These are phyloP conservation scores for Nigrospora sphaerica DNA, from an alignment of 2,329 filamentous ascomycete species.

Conservation along the genomic window DNA sequence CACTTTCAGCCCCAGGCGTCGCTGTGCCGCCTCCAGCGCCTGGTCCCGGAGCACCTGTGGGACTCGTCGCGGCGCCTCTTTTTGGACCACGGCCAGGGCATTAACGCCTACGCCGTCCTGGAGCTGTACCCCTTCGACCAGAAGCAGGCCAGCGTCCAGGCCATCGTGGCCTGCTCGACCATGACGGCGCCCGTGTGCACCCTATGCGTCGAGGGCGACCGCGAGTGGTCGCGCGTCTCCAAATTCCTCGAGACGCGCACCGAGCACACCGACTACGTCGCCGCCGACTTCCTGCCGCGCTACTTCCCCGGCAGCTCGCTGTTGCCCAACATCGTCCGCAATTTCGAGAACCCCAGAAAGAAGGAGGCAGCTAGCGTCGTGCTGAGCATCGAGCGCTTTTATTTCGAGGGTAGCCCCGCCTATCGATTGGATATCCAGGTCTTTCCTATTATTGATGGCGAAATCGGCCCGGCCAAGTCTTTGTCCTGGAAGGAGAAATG, in stretches of 20 bases:
- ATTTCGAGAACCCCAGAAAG: too few species aligned
- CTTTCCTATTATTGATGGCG: too few species aligned
- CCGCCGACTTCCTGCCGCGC: not conserved
- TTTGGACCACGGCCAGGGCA: not conserved
- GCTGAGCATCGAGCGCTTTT: too few species aligned
- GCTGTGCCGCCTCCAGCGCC: not conserved
- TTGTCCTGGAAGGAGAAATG: too few species aligned
- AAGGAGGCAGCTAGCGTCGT: too few species aligned
- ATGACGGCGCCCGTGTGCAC: not conserved
- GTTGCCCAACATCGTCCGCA: too few species aligned
- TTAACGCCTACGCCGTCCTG: not conserved
- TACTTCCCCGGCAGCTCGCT: too few species aligned
- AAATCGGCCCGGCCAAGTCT: too few species aligned
- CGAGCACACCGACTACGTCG: not conserved
- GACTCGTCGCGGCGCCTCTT: not conserved
- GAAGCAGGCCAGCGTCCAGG: not conserved
- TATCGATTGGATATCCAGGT: too few species aligned
- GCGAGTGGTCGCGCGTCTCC: not conserved
- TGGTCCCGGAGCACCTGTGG: not conserved
- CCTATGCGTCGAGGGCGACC: not conserved
- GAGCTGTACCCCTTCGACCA: not conserved
- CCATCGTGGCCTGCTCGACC: not conserved
- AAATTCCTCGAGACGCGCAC: not conserved
- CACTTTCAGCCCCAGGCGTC: not conserved
- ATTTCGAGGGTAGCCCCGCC: too few species aligned